Evolutionary conservation across 768 basidiomycete species (phyloP).

Genomic region (Clavaria fumosa): DNA sequence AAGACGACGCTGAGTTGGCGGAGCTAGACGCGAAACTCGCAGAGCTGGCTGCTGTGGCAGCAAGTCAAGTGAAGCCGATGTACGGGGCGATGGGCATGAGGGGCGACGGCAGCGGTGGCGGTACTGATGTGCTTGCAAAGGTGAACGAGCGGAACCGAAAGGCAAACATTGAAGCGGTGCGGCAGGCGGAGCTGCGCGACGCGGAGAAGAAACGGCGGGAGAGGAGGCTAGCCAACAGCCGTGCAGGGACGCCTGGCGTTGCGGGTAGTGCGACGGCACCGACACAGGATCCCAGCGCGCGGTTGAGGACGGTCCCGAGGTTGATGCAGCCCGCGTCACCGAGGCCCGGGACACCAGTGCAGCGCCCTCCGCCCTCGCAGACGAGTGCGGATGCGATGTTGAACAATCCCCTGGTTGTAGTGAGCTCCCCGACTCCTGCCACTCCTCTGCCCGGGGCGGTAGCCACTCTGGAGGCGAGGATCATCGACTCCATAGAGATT

Average conservation of each 20-base stretch:
- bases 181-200: constrained; percentile 58
- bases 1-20: constrained; percentile 48
- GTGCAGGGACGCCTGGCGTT: constrained; percentile 25
- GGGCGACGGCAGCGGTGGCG: constrained; percentile 14
- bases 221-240: constrained; percentile 35
- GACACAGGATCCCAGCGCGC: constrained; percentile 39
- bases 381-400: no score
- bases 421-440: no score
- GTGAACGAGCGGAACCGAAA: constrained; percentile 87
- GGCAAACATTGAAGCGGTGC: constrained; percentile 67
- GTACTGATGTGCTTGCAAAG: constrained; percentile 43
- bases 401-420: no score
- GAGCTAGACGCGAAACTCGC: constrained; percentile 49
- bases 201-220: constrained; percentile 58
- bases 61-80: no score
- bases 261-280: no score
- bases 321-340: constrained; percentile 35
- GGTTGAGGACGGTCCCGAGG: constrained; percentile 50
- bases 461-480: constrained; percentile 23
- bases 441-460: no score
- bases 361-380: no score
- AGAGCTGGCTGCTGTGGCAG: constrained; percentile 22
- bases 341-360: constrained; percentile 47
- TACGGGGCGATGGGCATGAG: constrained; percentile 10
- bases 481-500: constrained; percentile 56